Evolutionary conservation across 2,329 filamentous ascomycete species (phyloP), one percentile per base, ranked within the genome.

Genomic region (Hysterium pulicare): DNA sequence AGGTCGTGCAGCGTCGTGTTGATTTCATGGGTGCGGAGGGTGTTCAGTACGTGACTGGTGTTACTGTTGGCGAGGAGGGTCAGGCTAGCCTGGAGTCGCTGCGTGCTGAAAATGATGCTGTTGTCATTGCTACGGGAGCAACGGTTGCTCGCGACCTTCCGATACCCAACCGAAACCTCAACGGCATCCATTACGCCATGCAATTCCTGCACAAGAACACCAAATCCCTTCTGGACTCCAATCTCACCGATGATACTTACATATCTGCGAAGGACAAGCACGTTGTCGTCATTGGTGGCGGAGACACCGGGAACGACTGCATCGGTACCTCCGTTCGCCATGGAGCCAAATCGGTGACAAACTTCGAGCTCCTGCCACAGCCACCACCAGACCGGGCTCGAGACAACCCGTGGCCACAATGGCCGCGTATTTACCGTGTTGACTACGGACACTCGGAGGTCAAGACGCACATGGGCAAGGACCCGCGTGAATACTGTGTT

Each of bases 341-440:
- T 64, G 91, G 91, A 46, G 91, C 91, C 64, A 95, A 94, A 72
- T 95, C 88, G 1, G 88, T 97, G 50, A 87, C 87, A 71, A 96
- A 97, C 80, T 96, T 97, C 57, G 91, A 97, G 75, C 77, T 97
- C 44, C 78, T 97, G 49, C 91, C 91, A 22, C 90, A 96, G 71
- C 91, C 91, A 55, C 89, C 90, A 6, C 81, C 87, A 46, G 85
- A 95, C 77, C 89, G 91, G 71, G 90, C 87, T 51, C 81, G 82
- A 50, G 91, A 96, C 71, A 97, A 97, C 77, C 91, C 91, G 49
- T 97, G 91, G 91, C 91, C 91, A 8, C 91, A 96, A 72, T 97
- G 91, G 90, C 91, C 91, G 44, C 87, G 90, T 60, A 90, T 96
- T 67, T 96, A 95, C 79, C 90, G 91, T 57, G 87, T 96, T n/a